Evolutionary conservation across 805 yeast species (phyloP), one percentile per base, ranked within the genome.

Genomic region (Saccharomycopsis sp.): DNA sequence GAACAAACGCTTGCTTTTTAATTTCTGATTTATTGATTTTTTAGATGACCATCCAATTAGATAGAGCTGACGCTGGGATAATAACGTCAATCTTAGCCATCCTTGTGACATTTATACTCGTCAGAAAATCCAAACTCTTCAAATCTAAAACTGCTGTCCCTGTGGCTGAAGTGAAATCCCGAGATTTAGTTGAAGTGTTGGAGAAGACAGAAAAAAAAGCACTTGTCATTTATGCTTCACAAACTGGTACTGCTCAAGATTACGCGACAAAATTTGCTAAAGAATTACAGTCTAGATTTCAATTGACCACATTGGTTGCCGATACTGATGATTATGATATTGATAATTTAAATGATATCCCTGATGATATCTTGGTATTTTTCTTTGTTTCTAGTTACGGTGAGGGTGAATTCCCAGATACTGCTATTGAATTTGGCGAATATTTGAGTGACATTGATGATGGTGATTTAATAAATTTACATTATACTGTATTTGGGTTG

Each of bases 211-310:
- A 75, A 50, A 89, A 90, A 65, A 81, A 83, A 52, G 82, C 85
- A 29, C 67, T 88, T 36, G 81, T 93, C 2, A 74, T 93, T 50
- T 93, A 74, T 60, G 97, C 96, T 14, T 89, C 97, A 11, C 99
- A 93, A 66, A 93, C 98, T 4, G 98, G 98, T 52, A 93, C 98
- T 14, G 96, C 97, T 36, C 98, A 93, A 66, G 98, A 93, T 59
- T 90, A 88, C 57, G 95, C 97, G 16, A 76, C 82, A 55, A 85
- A 90, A 60, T 80, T 88, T 54, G 79, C 95, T 39, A 88, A 89
- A 59, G 98, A 93, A 61, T 77, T 90, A 56, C 77, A 79, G 54
- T 70, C 94, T 22, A 75, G 82, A 60, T 89, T 83, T 59, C 86
- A 89, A 37, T 71, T 93, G 54, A 77, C 80, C 52, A 78, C 90